Base-by-base conservation (phyloP, 164 flowering plant genomes). In the Stephania japonica region DNA sequence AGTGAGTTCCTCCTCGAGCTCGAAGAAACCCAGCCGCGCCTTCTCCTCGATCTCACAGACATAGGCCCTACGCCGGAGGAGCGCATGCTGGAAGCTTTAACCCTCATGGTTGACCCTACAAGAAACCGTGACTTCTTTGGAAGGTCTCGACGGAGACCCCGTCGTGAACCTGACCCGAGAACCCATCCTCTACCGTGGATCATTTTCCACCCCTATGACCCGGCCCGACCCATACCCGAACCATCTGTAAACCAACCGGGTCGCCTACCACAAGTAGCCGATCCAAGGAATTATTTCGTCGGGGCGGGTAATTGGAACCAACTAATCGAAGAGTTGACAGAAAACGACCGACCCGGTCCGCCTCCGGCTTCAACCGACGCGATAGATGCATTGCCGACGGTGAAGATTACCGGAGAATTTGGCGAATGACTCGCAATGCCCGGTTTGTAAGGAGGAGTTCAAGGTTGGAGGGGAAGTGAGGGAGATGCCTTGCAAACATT, bases 361-460 rank as follows among this genome's bases (percentile, higher is more conserved):
- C 83, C 90, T 1, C 93, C 98, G 1, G 91, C 87, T 0, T 82
- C 95, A 0, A 77, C 82, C n/a, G 67, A 83, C 0, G 80, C 82
- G 0, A 89, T 93, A 18, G 73, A 86, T 14, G 75, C 88, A 3
- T 42, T 93, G 68, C 93, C 93, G 3, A 86, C 80, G 0, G 86
- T 93, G 66, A 84, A 79, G 73, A 82, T 94, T 16, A 75, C 67
- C 66, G 2, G 27, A 65, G 1, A 93, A 90, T 80, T 67, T 93
- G 84, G 62, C n/a, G 4, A 69, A 7, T 0, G 87, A 84, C 27
- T 61, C 87, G 0, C 47, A 75, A 12, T 91, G 97, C 67, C 91
- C 97, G 0, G 93, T 94, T 16, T 94, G 98, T 66, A 88, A 81
- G 82, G 98, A 94, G 73, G 93, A 90, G 67, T 91, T 91, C 24